These are phyloP conservation scores for Tricholoma hemisulphureum DNA, from an alignment of 768 basidiomycete species.

Conservation along the genomic window DNA sequence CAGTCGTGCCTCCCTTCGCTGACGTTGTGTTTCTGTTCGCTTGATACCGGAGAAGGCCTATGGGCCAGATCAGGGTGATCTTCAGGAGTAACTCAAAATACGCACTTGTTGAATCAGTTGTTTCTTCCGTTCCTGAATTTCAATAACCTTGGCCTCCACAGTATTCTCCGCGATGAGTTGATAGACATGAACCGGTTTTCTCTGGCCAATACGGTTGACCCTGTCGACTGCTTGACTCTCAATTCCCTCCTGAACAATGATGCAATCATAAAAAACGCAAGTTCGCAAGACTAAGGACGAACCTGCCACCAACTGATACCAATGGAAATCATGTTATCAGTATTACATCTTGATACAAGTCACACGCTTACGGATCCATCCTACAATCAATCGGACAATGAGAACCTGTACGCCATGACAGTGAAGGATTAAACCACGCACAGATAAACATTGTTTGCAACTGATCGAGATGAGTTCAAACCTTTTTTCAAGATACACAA, in stretches of 20 bases:
- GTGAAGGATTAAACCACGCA: constrained; percentile 21
- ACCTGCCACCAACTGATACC: constrained; percentile 76
- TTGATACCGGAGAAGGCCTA: constrained; percentile 87
- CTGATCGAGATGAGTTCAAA: constrained; percentile 25
- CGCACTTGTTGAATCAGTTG: constrained; percentile 68
- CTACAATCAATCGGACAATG: constrained; percentile 32
- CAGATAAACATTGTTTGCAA: constrained; percentile 85
- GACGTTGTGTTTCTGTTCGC: constrained; percentile 67
- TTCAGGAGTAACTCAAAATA: background rate
- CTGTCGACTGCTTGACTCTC: constrained; percentile 83
- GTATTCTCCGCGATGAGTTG: constrained; percentile 90
- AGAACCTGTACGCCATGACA: background rate
- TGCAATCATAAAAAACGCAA: background rate
- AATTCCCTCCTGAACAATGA: constrained; percentile 60
- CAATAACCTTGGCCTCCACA: constrained; percentile 82
- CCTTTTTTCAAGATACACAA: background rate
- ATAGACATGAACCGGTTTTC: constrained; percentile 79
- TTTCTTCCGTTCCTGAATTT: constrained; percentile 87
- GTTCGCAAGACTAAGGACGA: constrained; percentile 5
- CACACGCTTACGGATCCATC: constrained; percentile 76
- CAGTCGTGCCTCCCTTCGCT: constrained; percentile 77
- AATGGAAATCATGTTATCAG: background rate
- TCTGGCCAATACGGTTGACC: constrained; percentile 85
- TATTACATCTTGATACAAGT: background rate
- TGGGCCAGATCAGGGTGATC: background rate